These are phyloP conservation scores for Blastobotrys muscicola DNA, from an alignment of 805 yeast species.

Conservation along the genomic window DNA sequence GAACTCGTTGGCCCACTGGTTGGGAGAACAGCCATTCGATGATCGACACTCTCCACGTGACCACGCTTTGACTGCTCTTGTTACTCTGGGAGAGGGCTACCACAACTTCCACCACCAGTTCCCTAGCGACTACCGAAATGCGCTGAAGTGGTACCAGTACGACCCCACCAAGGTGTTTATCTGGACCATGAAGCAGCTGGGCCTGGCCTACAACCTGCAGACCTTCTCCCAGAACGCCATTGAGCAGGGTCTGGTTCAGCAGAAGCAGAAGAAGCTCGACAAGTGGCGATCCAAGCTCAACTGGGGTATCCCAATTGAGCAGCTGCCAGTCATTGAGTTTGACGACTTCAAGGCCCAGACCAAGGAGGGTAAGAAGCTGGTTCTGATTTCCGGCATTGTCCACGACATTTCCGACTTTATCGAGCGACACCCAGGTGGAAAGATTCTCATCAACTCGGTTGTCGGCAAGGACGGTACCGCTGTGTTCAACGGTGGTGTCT, in stretches of 20 bases:
- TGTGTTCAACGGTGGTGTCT: conserved; percentile 92
- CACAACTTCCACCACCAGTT: conserved; percentile 95
- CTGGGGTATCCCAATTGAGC: conserved; percentile 93
- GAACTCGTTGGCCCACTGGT: conserved; percentile 75
- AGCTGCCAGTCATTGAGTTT: conserved; percentile 58
- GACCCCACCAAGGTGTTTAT: conserved; percentile 85
- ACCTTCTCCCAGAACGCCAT: conserved; percentile 50
- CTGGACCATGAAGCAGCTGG: conserved; percentile 40
- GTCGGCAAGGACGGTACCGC: conserved; percentile 91
- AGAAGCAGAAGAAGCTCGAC: conserved; percentile 74
- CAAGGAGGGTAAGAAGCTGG: conserved; percentile 46
- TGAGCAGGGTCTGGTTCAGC: conserved; percentile 66
- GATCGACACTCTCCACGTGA: conserved; percentile 66
- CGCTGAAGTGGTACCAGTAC: conserved; percentile 58
- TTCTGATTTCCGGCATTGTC: conserved; percentile 81
- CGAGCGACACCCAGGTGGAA: conserved; percentile 91
- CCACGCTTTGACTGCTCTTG: conserved; percentile 50
- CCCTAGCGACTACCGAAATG: conserved; percentile 80
- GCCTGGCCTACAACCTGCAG: conserved; percentile 50
- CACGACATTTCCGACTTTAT: conserved; percentile 90
- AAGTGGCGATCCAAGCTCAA: conserved; percentile 65
- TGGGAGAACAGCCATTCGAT: conserved; percentile 66
- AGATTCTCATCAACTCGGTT: conserved; percentile 64
- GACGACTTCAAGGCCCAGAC: conserved; percentile 43
- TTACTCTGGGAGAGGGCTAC: conserved; percentile 84